These are phyloP conservation scores for Aciculosporium take DNA, from an alignment of 2,329 filamentous ascomycete genomes.

Conservation along the genomic window DNA sequence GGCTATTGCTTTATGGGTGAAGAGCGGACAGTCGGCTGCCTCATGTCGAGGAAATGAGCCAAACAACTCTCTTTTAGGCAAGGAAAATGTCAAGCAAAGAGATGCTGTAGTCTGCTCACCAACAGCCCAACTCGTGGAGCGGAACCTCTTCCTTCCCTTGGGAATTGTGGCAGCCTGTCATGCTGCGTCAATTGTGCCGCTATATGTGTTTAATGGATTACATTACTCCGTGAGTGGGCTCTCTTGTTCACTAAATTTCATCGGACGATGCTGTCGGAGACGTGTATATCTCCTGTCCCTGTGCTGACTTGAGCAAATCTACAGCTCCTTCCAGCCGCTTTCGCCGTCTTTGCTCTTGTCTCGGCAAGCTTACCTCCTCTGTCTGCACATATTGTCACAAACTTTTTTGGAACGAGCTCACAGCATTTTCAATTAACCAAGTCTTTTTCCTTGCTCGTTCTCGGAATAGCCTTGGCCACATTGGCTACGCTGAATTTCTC, in stretches of 20 bases:
- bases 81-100: conserved; percentile 12
- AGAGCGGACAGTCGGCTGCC: conserved; percentile 50
- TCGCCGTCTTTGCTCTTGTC: conserved; percentile 39
- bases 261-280: neutral
- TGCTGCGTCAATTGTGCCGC: conserved; percentile 61
- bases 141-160: conserved; percentile 59
- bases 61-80: neutral
- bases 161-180: conserved; percentile 59
- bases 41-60: neutral
- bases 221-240: conserved; percentile 43
- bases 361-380: conserved; percentile 43
- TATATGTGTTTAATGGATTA: conserved; percentile 75
- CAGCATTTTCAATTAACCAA: conserved; percentile 71
- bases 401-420: conserved; percentile 36
- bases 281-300: neutral
- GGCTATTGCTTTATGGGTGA: conserved; percentile 86
- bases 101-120: conserved; percentile 13
- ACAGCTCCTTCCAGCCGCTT: conserved; percentile 46
- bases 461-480: conserved; percentile 83
- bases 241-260: neutral
- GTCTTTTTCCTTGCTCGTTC: conserved; percentile 79
- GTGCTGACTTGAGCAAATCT: neutral
- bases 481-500: conserved; percentile 95
- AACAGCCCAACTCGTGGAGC: conserved; percentile 30
- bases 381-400: conserved; percentile 40